Evolutionary conservation across 352 stramenopile genomes (phyloP), one percentile per base, ranked within the genome.

Genomic region (Pythium biforme): DNA sequence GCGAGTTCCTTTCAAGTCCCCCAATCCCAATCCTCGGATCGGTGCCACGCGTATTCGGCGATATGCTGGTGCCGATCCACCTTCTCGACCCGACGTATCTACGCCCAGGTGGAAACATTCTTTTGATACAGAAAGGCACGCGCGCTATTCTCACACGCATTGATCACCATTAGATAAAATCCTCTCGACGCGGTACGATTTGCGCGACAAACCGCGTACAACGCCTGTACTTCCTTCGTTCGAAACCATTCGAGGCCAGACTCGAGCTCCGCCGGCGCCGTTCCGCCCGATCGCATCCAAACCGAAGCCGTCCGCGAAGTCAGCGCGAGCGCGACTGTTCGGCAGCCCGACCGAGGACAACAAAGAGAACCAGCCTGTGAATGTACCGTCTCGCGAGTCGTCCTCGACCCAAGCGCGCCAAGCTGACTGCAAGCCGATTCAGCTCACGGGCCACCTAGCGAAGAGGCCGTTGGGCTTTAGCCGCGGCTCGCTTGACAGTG

Each of bases 1-100:
- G 64, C 40, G 83, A 92, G 47, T 92, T 92, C 59, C 41, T 91
- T 17, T 61, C 68, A 12, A 92, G 81, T 10, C 83, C 83, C 3
- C 12, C 66, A 8, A 73, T 73, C 25, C 55, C 66, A 34, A 49
- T 66, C 1, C 47, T 66, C 20, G 66, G 59, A 17, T 9, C 22
- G 1, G 55, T 73, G 31, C 59, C 65, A 2, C 14, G 19, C 6
- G 45, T 26, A 4, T 61, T 67, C 26, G 52, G 46, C n/a, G 51
- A 66, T 19, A n/a, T 66, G 7, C 29, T 70, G 26, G 20, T 52
- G 9, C 55, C 46, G 4, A 25, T n/a, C 34, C 48, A 41, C 5
- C 51, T 50, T 1, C 26, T 41, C 0, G 29, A 57, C n/a, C 31
- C 52, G 10, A 17, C 4, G 1, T 25, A 47, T 9, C 9, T 25